Conservation (phyloP, 805 yeast genomes). For the Torulaspora indica region DNA sequence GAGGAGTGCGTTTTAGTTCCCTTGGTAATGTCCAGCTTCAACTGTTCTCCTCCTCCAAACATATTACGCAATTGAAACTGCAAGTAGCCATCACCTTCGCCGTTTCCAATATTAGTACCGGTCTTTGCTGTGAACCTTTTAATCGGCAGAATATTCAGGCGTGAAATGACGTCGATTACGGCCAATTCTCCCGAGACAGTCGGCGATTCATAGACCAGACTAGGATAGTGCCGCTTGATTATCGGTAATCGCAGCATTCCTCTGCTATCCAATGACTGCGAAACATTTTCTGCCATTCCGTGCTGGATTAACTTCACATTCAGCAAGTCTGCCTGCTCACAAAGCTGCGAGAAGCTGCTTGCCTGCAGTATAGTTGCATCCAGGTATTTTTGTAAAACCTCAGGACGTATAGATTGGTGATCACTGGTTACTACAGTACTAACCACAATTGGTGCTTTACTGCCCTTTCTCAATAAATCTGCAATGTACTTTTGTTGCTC, state of each 20-base stretch:
- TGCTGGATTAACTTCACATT: conserved; percentile 28
- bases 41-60: conserved; percentile 64
- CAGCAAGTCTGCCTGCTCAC: conserved; percentile 27
- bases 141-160: conserved; percentile 43
- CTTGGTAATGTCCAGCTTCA: conserved; percentile 51
- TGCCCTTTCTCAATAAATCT: conserved; percentile 18
- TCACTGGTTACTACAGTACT: conserved; percentile 22
- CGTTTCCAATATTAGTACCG: conserved; percentile 94
- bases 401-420: conserved; percentile 19
- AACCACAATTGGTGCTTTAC: conserved; percentile 26
- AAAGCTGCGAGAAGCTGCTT: conserved; percentile 25
- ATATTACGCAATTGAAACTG: conserved; percentile 59
- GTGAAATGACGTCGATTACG: conserved; percentile 31
- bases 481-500: conserved; percentile 6
- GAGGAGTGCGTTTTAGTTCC: conserved; percentile 60
- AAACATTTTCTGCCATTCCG: conserved; percentile 25
- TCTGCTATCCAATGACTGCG: conserved; percentile 23
- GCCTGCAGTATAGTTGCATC: conserved; percentile 30
- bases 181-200: conserved; percentile 12
- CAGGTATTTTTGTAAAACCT: conserved; percentile 26
- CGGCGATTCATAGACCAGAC: conserved; percentile 12
- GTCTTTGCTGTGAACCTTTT: conserved; percentile 78
- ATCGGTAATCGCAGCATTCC: conserved; percentile 16
- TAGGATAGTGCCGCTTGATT: conserved; percentile 9
- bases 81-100: conserved; percentile 92